Base-by-base conservation (phyloP, 2,329 filamentous ascomycete genomes). In the Chaetomium olivaceum region DNA sequence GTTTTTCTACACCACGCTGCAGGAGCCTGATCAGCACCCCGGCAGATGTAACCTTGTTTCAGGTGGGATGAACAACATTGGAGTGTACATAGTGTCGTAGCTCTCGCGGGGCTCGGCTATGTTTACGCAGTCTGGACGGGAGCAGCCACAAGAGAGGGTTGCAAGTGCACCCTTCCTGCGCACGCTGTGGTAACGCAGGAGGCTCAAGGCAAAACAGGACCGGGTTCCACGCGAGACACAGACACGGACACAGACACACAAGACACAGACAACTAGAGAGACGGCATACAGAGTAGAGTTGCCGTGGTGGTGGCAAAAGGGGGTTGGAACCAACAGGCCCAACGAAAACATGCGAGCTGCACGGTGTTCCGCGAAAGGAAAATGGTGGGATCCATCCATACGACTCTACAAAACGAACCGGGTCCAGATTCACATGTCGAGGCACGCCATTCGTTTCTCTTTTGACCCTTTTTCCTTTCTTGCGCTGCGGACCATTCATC, bases 321-420 rank as follows among this genome's bases (percentile, higher is more conserved):
- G 31, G 54, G 25, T 33, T 33, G 54, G 43, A 59, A 62, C 51
- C 61, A 62, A 62, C 61, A 57, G n/a, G 29, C 27, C 23, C 58
- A 48, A 27, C 36, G 21, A 4, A 54, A 54, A 25, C 25, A 52
- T 52, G 46, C 27, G 29, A 52, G 51, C 51, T 67, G 65, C 65
- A 67, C 16, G 54, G 58, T 19, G 16, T 61, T 64, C 65, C 52
- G n/a, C 33, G 55, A 64, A 64, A 6, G 58, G 62, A 58, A 64
- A 62, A 23, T 31, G 29, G 29, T 27, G 56, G 62, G 25, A 58
- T 65, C 51, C 65, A 65, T 63, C 66, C 62, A 46, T 64, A 56
- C 62, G 23, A 64, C 66, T 65, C 55, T 62, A 50, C 43, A 19
- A 36, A 64, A 58, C 29, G 25, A 54, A 46, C 39, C 54, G 21